Percentiles rank a stretch among this genome's conserved stretches.
These are phyloP conservation scores for Globisporangium takayamanum DNA, from an alignment of 352 stramenopile species.

Conservation along the genomic window DNA sequence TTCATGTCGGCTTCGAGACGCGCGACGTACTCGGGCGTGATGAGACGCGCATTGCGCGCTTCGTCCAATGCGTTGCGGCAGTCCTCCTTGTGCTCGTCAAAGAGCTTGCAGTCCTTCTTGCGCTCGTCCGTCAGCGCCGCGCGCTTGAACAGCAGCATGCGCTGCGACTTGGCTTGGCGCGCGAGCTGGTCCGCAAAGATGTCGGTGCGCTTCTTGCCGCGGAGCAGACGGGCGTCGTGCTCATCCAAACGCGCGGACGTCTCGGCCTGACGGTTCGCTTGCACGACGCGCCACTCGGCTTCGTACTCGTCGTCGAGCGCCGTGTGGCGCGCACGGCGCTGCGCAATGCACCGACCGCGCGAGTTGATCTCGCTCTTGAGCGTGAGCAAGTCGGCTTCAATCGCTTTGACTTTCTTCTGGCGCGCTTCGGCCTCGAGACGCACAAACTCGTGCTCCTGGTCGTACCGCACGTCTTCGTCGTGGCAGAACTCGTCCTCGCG, in stretches of 20 bases:
- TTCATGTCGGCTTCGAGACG: constrained; percentile 84
- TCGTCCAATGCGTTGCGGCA: constrained; percentile 72
- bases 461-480: constrained; percentile 79
- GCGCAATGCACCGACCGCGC: constrained; percentile 58
- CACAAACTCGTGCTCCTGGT: constrained; percentile 83
- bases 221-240: constrained; percentile 58
- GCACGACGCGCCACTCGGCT: constrained; percentile 76
- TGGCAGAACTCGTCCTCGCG: constrained; percentile 83
- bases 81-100: constrained; percentile 82
- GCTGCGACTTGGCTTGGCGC: constrained; percentile 77
- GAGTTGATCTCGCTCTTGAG: constrained; percentile 80
- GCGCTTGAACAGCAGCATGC: constrained; percentile 85
- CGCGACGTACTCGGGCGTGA: constrained; percentile 82
- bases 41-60: constrained; percentile 54
- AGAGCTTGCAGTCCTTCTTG: constrained; percentile 72
- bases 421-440: constrained; percentile 60
- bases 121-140: constrained; percentile 79
- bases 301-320: constrained; percentile 79
- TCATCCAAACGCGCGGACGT: constrained; percentile 62
- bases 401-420: constrained; percentile 81
- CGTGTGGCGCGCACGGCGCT: constrained; percentile 67
- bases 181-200: constrained; percentile 75
- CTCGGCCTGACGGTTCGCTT: constrained; percentile 50
- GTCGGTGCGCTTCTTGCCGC: constrained; percentile 81
- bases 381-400: constrained; percentile 65